phyloP scores from a whole-genome alignment of 169 alveolate species.

The Sarcocystis neurona region DNA sequence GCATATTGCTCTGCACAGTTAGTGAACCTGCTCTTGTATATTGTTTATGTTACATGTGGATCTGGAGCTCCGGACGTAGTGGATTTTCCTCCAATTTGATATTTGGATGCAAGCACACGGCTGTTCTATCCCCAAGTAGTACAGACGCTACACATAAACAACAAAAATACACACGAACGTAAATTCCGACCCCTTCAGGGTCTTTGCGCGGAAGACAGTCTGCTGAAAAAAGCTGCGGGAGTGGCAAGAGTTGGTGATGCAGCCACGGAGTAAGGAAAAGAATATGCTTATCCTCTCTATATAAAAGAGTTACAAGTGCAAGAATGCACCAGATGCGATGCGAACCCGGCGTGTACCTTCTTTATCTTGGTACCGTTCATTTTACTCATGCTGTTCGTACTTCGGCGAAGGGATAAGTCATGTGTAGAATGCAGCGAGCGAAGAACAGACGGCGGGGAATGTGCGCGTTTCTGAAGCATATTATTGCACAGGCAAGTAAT shows the following conservation, averaged over 20 bases:
- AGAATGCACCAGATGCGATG: slow-evolving; percentile 7
- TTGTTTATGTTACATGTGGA: too few species aligned
- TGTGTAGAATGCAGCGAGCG: neutral
- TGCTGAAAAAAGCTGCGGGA: neutral
- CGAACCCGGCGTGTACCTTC: slow-evolving; percentile 18
- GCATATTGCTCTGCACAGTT: too few species aligned
- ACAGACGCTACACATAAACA: too few species aligned
- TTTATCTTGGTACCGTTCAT: neutral
- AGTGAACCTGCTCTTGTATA: too few species aligned
- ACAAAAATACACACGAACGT: too few species aligned
- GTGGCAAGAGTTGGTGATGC: neutral
- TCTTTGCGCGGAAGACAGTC: neutral
- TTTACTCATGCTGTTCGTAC: neutral
- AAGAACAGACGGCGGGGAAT: neutral
- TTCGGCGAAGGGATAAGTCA: neutral
- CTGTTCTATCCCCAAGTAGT: too few species aligned
- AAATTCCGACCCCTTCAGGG: neutral
- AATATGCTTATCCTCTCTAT: too few species aligned
- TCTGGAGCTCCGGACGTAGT: too few species aligned
- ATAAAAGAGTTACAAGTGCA: too few species aligned
- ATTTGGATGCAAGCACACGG: too few species aligned
- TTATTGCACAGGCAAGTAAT: slow-evolving; percentile 16
- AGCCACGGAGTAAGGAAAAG: neutral
- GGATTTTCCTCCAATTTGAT: too few species aligned
- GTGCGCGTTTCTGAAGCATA: neutral